Base-by-base conservation (phyloP, 2,329 filamentous ascomycete genomes). In the Esteya vermicola region DNA sequence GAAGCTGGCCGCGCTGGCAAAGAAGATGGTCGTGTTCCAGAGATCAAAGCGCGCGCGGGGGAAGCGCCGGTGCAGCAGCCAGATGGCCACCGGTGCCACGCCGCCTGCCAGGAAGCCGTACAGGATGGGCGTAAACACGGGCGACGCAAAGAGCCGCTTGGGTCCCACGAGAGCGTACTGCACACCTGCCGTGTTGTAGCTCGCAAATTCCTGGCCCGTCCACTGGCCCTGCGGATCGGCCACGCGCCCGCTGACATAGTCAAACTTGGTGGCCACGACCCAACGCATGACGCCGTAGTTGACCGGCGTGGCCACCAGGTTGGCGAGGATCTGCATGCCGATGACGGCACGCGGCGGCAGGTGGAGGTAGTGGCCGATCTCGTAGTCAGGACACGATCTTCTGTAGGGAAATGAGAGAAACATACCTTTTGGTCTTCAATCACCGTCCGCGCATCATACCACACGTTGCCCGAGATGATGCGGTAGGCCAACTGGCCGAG, bases 21-120 rank as follows among this genome's bases (percentile, higher is more conserved):
- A 49, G 38, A 49, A 49, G 34, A 49, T 48, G 25, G 47, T 47
- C 31, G 45, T 49, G 41, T 49, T 49, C 47, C 47, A 49, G 16
- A 48, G 39, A 28, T 47, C 35, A 33, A 49, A 49, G 32, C 40
- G 46, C 36, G 35, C 34, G 33, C 30, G 41, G 8, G 41, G 41
- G 36, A 47, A 50, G 36, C 37, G 38, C 16, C 41, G 40, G 42
- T 50, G 45, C 27, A 50, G 40, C 36, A 46, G 22, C 45, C 45
- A 47, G 36, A 50, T 33, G 33, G 41, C 10, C 16, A 38, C 30
- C 14, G 47, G 48, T 8, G 34, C 38, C 23, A 40, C 10, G n/a
- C 32, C 42, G 35, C 47, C 47, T 4, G 40, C 44, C 12, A 48
- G 23, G 31, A 49, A 49, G 27, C 47, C 47, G 35, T 43, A 49